A percentile compares a stretch with the other conserved stretches of the same genome.
These are phyloP conservation scores for Purpureocillium takamizusanense DNA, from an alignment of 2,329 filamentous ascomycete genomes.

Conservation along the genomic window DNA sequence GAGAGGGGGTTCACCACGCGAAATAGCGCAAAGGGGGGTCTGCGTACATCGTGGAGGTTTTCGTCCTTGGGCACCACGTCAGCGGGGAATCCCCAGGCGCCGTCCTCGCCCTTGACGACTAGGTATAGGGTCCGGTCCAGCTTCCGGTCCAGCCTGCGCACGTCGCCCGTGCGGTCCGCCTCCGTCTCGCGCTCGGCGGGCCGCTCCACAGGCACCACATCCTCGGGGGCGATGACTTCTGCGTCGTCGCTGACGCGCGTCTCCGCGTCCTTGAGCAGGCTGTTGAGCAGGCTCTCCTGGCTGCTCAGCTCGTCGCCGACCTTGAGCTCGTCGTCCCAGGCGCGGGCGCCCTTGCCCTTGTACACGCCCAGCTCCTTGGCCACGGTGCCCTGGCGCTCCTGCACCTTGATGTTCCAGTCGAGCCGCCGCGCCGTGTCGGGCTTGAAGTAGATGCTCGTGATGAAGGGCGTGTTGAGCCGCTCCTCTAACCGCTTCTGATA, in stretches of 20 bases:
- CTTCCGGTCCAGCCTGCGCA: slow-evolving; percentile 67
- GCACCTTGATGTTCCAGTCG: slow-evolving; percentile 84
- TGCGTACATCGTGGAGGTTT: slow-evolving; percentile 74
- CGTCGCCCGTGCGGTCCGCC: slow-evolving; percentile 68
- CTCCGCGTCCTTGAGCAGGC: slow-evolving; percentile 68
- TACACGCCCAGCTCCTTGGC: slow-evolving; percentile 82
- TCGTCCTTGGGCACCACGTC: slow-evolving; percentile 61
- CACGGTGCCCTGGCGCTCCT: slow-evolving; percentile 61
- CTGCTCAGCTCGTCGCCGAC: slow-evolving; percentile 62
- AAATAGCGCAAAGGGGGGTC: no score
- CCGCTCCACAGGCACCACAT: slow-evolving; percentile 59
- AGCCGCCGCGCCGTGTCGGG: slow-evolving; percentile 73
- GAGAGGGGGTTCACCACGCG: no score
- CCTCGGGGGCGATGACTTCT: slow-evolving; percentile 46
- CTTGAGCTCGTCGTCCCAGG: slow-evolving; percentile 87
- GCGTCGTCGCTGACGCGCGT: slow-evolving; percentile 49
- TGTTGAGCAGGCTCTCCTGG: slow-evolving; percentile 56
- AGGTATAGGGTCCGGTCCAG: slow-evolving; percentile 81
- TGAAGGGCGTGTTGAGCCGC: slow-evolving; percentile 78
- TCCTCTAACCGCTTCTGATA: slow-evolving; percentile 97
- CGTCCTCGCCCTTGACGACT: slow-evolving; percentile 64
- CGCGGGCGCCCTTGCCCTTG: slow-evolving; percentile 57
- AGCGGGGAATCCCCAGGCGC: slow-evolving; percentile 72
- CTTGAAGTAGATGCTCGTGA: slow-evolving; percentile 91
- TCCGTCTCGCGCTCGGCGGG: slow-evolving; percentile 65